Percentiles rank a stretch among this genome's conserved stretches.
phyloP scores from a whole-genome alignment of 2,329 filamentous ascomycete species.

The Balansia obtecta region DNA sequence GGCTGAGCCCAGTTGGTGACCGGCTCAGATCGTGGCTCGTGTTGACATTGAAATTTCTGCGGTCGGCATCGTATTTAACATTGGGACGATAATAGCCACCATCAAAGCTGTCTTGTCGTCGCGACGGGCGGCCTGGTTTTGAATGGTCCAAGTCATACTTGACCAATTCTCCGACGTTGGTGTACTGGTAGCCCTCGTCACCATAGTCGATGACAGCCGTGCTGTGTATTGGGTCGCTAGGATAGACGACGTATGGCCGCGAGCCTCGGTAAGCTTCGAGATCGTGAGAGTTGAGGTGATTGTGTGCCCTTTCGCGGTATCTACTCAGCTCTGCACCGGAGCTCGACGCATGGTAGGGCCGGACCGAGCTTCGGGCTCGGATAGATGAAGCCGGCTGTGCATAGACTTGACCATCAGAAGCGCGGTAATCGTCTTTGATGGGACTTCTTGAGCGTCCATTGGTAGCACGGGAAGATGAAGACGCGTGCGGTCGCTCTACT shows the following conservation, averaged over 20 bases:
- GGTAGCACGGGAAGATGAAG: slow-evolving; percentile 26
- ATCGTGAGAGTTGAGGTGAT: slow-evolving; percentile 25
- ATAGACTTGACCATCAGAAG: slow-evolving; percentile 40
- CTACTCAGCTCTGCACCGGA: slow-evolving; percentile 40
- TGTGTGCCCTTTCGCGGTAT: slow-evolving; percentile 36
- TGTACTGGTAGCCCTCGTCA: slow-evolving; percentile 50
- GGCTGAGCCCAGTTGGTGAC: slow-evolving; percentile 25
- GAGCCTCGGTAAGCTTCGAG: slow-evolving; percentile 34
- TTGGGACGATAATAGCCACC: slow-evolving; percentile 42
- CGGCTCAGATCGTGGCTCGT: slow-evolving; percentile 31
- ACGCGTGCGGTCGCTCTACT: slow-evolving; percentile 26
- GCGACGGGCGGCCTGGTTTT: slow-evolving; percentile 22
- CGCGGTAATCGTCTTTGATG: slow-evolving; percentile 36
- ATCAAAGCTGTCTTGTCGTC: slow-evolving; percentile 43
- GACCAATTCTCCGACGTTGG: slow-evolving; percentile 48
- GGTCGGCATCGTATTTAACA: slow-evolving; percentile 37
- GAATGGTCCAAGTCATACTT: slow-evolving; percentile 48
- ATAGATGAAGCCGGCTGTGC: slow-evolving; percentile 46
- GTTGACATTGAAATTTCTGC: slow-evolving; percentile 32
- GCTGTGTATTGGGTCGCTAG: slow-evolving; percentile 29
- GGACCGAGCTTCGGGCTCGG: slow-evolving; percentile 35
- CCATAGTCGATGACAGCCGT: slow-evolving; percentile 38
- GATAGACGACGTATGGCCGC: slow-evolving; percentile 34
- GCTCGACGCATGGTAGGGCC: slow-evolving; percentile 34
- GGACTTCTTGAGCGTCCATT: slow-evolving; percentile 31